Evolutionary conservation across 805 yeast species (phyloP), one percentile per base, ranked within the genome.

Genomic region (Kluyveromyces dobzhanskii): DNA sequence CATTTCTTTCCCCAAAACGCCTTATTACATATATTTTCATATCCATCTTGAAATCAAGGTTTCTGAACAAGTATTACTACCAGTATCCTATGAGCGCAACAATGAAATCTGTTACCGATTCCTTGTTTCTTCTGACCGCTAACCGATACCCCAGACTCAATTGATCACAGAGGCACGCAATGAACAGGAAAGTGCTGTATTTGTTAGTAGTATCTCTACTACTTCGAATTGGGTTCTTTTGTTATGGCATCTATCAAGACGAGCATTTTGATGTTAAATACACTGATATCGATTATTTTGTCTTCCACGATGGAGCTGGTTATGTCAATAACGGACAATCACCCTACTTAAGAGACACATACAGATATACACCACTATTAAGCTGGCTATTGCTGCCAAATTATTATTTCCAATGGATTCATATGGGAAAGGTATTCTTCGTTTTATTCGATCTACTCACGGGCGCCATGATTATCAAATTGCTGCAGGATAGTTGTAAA

Each of bases 281-380:
- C 64, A 92, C 98, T 0, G 98, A 92, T 53, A 83, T 92, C 35
- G 98, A 92, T 60, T 92, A 92, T 61, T 69, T 77, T 56, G 98
- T 92, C 35, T 92, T 92, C 57, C 77, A 94, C 2, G 97, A 92
- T 65, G 97, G 98, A 7, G 77, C 97, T 2, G 62, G 67, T 27
- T 85, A 73, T 53, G 83, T 86, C 8, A 67, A 67, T 47, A 40
- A 67, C 1, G 75, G 76, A 3, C 9, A 39, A 16, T 80, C 94
- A 0, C 98, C 98, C 1, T 92, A 84, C 51, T 49, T 57, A 16
- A 67, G 98, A 45, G 95, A 81, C 40, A 92, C 98, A 0, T 92
- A 90, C 53, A 65, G 98, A 33, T 92, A 92, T 53, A 90, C 98
- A 0, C 98, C 98, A 9, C 58, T 92, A 27, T 64, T 92, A 25